phyloP scores from a whole-genome alignment of 2,329 filamentous ascomycete species.

The Chrysosporium queenslandicum region DNA sequence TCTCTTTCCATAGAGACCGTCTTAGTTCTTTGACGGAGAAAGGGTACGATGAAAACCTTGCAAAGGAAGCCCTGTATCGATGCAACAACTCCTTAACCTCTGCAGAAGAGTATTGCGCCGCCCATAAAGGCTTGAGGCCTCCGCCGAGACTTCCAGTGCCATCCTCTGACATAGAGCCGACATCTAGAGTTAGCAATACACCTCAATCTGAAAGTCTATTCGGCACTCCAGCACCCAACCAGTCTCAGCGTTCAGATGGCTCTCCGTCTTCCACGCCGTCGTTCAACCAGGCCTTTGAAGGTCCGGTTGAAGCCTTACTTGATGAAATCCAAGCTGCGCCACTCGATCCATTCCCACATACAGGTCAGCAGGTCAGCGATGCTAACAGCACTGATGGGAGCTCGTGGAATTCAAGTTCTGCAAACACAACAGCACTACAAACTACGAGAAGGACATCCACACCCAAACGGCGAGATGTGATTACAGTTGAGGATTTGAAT shows the following conservation, averaged over 20 bases:
- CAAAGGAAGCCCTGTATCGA: constrained; percentile 70
- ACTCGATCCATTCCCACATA: neutral
- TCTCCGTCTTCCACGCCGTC: neutral
- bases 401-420: constrained; percentile 16
- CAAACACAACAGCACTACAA: constrained; percentile 20
- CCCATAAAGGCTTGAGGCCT: constrained; percentile 48
- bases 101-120: constrained; percentile 65
- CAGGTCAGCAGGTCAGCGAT: constrained; percentile 1
- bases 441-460: constrained; percentile 17
- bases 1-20: constrained; percentile 43
- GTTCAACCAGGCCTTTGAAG: constrained; percentile 8
- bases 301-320: constrained; percentile 17
- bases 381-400: constrained; percentile 23
- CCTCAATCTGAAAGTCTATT: constrained; percentile 14
- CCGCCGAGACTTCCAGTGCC: constrained; percentile 60
- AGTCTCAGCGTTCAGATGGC: neutral
- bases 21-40: constrained; percentile 38
- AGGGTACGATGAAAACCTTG: constrained; percentile 52
- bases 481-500: constrained; percentile 69
- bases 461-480: constrained; percentile 26
- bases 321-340: constrained; percentile 15
- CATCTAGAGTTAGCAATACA: constrained; percentile 16
- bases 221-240: constrained; percentile 1
- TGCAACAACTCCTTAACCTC: constrained; percentile 56
- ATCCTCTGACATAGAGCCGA: constrained; percentile 41